Base-by-base conservation (phyloP, 129 eudicot species). In the Tagetes erecta region DNA sequence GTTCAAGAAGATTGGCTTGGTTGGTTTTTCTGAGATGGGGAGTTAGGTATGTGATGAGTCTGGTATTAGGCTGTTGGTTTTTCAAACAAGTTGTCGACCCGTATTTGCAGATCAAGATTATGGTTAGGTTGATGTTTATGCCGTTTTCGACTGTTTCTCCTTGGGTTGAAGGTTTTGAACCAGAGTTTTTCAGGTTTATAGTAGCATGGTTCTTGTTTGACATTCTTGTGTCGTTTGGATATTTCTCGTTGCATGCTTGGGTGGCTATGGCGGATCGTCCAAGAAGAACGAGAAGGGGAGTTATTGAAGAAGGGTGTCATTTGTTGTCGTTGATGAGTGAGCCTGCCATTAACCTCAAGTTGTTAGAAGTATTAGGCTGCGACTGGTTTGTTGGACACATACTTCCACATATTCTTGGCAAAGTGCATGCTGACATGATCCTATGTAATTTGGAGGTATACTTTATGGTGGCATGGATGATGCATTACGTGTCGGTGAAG, bases 381-480 rank as follows among this genome's bases (percentile, higher is more conserved):
- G 92, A 97, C 34, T 71, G 86, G 4, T 74, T 81, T 70, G 83
- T 78, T 11, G 80, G 92, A 75, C 85, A 83, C 85, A 9, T 76
- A 51, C 68, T 90, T 67, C 59, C 86, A 67, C 46, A 68, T 9
- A 27, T 68, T 5, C 77, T 80, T 52, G 98, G 98, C 52, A 81
- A 79, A 12, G 64, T 84, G 68, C 56, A 83, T 74, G 88, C 89
- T 42, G 31, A 81, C 46, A 74, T 78, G 49, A 71, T 90, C 20
- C 96, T 86, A 74, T 87, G 91, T 0, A 62, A 83, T 46, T 79
- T 90, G 85, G 97, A 93, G 86, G 92, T 93, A 46, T 90, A 83
- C 78, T 93, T 90, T 68, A 86, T 83, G 95, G 92, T 90, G 64
- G 96, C 81, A 47, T 90, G 97, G 98, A 68, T 90, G 85, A 12